Conservation (phyloP, 2,329 filamentous ascomycete genomes). For the Aspergillus sp. region DNA sequence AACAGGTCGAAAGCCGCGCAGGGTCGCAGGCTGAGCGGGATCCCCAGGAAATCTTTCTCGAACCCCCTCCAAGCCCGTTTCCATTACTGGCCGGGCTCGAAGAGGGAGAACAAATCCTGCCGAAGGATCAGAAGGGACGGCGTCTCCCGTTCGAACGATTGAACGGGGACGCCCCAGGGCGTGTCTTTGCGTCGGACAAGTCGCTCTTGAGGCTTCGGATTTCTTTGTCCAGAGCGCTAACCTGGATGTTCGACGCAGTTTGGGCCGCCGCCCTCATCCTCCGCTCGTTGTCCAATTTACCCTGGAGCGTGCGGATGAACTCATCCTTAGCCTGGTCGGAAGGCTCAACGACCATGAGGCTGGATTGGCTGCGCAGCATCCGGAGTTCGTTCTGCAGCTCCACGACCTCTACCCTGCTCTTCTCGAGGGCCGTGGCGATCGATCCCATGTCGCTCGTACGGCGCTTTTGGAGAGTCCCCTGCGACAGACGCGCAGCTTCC, state of each 20-base stretch:
- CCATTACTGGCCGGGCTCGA: background rate
- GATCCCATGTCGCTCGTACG: constrained; percentile 11
- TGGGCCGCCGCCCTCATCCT: constrained; percentile 1
- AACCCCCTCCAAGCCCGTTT: background rate
- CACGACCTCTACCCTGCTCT: constrained; percentile 12
- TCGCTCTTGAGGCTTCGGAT: constrained; percentile 18
- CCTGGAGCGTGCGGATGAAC: too few species aligned
- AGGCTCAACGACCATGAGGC: too few species aligned
- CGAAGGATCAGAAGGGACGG: background rate
- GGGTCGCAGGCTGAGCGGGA: background rate
- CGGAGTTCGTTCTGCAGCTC: constrained; percentile 13
- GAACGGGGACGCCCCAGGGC: background rate
- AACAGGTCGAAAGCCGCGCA: too few species aligned
- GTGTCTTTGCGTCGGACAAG: constrained; percentile 13
- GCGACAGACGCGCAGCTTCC: constrained; percentile 3
- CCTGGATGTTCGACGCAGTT: background rate
- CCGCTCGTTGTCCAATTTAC: too few species aligned
- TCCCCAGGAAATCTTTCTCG: background rate
- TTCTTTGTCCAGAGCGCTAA: constrained; percentile 16
- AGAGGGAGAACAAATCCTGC: background rate
- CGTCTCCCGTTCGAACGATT: background rate
- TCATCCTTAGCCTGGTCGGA: too few species aligned
- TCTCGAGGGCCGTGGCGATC: constrained; percentile 14
- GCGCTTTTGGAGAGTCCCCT: constrained; percentile 15
- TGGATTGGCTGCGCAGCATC: constrained; percentile 1